Base-by-base conservation (phyloP, 495 filamentous ascomycete genomes). In the Annulohypoxylon bovei region DNA sequence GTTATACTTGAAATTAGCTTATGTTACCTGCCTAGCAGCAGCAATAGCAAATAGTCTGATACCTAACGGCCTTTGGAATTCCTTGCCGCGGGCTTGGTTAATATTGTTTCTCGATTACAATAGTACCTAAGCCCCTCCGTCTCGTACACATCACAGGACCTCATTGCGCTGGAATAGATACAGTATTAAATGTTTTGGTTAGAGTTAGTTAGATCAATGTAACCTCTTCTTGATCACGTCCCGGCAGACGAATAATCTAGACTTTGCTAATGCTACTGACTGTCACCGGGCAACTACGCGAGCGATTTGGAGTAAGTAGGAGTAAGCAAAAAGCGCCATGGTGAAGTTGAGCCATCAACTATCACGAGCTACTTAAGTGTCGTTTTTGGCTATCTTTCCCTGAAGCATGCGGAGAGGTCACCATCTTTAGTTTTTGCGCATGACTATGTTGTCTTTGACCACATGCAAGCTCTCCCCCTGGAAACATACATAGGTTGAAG, bases 161-260 rank as follows among this genome's bases (percentile, higher is more conserved):
- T n/a, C n/a, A n/a, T n/a, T n/a, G n/a, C n/a, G n/a, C n/a, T n/a
- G n/a, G n/a, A n/a, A n/a, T n/a, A n/a, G n/a, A n/a, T n/a, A n/a
- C n/a, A n/a, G n/a, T n/a, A n/a, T n/a, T n/a, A n/a, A n/a, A n/a
- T n/a, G n/a, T n/a, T n/a, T n/a, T n/a, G n/a, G 39, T 16, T 44
- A 16, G 39, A 7, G 8, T 12, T 14, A 47, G 25, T 23, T 28
- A 16, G 27, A 49, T 6, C n/a, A 56, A 68, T 68, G 65, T 49
- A 68, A 68, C 59, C 50, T 52, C 30, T 32, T 58, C 33, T 42
- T 49, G 59, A 49, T 63, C 58, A 68, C 49, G 32, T 67, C 12
- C 22, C 1, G 16, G 12, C 11, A 20, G 0, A n/a, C 8, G 28
- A 39, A 30, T 32, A 30, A 23, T 68, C 56, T 46, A 54, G 37